Conservation (phyloP, 768 basidiomycete genomes). For the Auricularia sp. region DNA sequence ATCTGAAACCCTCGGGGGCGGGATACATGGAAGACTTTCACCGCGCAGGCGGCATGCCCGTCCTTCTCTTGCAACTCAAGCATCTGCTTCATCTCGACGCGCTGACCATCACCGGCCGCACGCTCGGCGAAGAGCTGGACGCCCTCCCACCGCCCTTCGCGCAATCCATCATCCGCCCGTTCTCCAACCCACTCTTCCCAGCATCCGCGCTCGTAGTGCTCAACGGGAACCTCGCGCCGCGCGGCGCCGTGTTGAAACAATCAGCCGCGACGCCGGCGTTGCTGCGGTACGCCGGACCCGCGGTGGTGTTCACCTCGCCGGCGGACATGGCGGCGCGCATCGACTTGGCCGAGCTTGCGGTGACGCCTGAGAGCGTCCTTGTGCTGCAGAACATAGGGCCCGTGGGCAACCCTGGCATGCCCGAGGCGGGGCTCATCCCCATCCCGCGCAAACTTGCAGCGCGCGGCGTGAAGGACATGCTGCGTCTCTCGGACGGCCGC, state of each 20-base stretch:
- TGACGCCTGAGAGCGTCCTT: slow-evolving; percentile 10
- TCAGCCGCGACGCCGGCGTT: slow-evolving; percentile 8
- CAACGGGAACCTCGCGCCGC: slow-evolving; percentile 11
- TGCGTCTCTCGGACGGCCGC: slow-evolving; percentile 16
- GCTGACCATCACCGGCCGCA: slow-evolving; percentile 11
- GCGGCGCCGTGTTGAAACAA: slow-evolving; percentile 10
- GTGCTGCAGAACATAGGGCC: slow-evolving; percentile 18
- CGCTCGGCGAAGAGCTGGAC: slow-evolving; percentile 10
- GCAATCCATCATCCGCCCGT: slow-evolving; percentile 8
- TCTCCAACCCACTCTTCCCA: slow-evolving; percentile 9
- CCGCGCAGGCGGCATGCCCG: slow-evolving; percentile 12
- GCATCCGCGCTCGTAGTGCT: slow-evolving; percentile 9
- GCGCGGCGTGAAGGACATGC: slow-evolving; percentile 17
- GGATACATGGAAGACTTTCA: slow-evolving; percentile 14
- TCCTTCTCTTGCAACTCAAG: slow-evolving; percentile 4
- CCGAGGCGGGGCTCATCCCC: slow-evolving; percentile 19
- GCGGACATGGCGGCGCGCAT: slow-evolving; percentile 13
- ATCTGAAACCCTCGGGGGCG: slow-evolving; percentile 11
- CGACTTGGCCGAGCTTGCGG: slow-evolving; percentile 12
- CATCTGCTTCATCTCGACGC: slow-evolving; percentile 9
- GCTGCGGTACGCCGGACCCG: slow-evolving; percentile 10
- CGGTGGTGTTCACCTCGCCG: slow-evolving; percentile 15
- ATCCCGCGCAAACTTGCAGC: slow-evolving; percentile 17
- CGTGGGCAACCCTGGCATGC: slow-evolving; percentile 18
- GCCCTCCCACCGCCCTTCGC: slow-evolving; percentile 7